Evolutionary conservation across 768 basidiomycete species (phyloP).

Genomic region (Suillus americanus): DNA sequence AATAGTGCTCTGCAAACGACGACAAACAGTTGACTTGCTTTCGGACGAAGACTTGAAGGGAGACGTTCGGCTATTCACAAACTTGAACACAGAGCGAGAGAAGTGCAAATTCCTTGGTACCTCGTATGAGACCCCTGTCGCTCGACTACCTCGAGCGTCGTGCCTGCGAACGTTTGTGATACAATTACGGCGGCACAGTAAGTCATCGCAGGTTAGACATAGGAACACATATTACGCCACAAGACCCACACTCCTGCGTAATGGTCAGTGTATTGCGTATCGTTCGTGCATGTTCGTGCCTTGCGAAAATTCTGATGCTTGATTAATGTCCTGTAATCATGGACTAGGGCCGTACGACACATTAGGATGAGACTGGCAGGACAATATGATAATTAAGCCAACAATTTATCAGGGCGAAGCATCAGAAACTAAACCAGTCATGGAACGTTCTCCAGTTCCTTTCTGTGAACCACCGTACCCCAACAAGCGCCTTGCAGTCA

Average conservation of each 20-base stretch:
- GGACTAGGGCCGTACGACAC: not conserved
- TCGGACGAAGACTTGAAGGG: too few relatives aligned
- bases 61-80: slow-evolving; percentile 76
- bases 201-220: not conserved
- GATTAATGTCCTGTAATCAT: not conserved
- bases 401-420: not conserved
- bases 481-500: not conserved
- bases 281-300: not conserved
- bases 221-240: slow-evolving; percentile 6
- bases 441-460: not conserved
- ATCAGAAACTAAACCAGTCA: not conserved
- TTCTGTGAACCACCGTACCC: not conserved
- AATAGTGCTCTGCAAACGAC: not conserved
- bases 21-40: not conserved
- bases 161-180: slow-evolving; percentile 83
- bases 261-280: not conserved
- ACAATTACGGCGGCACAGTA: slow-evolving; percentile 67
- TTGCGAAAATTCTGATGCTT: not conserved
- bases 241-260: slow-evolving; percentile 48
- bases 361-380: not conserved
- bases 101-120: slow-evolving; percentile 87
- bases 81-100: slow-evolving; percentile 80
- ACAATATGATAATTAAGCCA: not conserved
- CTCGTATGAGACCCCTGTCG: slow-evolving; percentile 66
- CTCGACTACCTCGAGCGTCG: slow-evolving; percentile 57